A percentile compares a stretch with the other conserved stretches of the same genome.
Conservation (phyloP, 2,329 filamentous ascomycete species). For the Phialophora chinensis region DNA sequence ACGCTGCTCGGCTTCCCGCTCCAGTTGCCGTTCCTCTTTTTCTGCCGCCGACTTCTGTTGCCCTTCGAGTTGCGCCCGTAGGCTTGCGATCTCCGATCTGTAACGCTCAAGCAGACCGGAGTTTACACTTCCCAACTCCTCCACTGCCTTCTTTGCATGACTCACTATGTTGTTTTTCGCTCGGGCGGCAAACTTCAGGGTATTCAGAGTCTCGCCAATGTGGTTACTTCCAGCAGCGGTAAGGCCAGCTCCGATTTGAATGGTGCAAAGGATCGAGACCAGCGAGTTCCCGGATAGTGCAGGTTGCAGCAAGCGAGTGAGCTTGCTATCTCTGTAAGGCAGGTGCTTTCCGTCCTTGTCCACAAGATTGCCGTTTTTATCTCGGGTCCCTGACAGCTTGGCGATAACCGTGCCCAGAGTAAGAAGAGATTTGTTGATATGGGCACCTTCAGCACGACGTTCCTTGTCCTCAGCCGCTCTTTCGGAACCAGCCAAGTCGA, state of each 20-base stretch:
- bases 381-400: slow-evolving; percentile 85
- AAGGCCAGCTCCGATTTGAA: slow-evolving; percentile 81
- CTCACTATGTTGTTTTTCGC: slow-evolving; percentile 98
- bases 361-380: slow-evolving; percentile 72
- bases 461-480: slow-evolving; percentile 96
- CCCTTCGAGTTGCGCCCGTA: slow-evolving; percentile 79
- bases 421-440: slow-evolving; percentile 97
- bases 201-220: slow-evolving; percentile 89
- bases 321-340: slow-evolving; percentile 95
- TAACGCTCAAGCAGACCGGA: slow-evolving; percentile 87
- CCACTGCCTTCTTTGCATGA: slow-evolving; percentile 92
- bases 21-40: slow-evolving; percentile 69
- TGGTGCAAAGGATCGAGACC: slow-evolving; percentile 96
- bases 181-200: slow-evolving; percentile 92
- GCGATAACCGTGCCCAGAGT: slow-evolving; percentile 95
- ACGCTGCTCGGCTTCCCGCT: slow-evolving; percentile 80
- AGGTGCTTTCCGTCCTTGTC: slow-evolving; percentile 91
- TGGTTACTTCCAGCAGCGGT: slow-evolving; percentile 76
- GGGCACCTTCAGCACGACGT: slow-evolving; percentile 88
- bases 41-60: slow-evolving; percentile 73
- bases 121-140: slow-evolving; percentile 70
- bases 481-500: slow-evolving; percentile 95
- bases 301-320: slow-evolving; percentile 89
- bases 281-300: slow-evolving; percentile 91
- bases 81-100: slow-evolving; percentile 85